A percentile compares a stretch with the other conserved stretches of the same genome.
Conservation (phyloP, 1,139 yeast genomes). For the Saccharomyces hybrid region DNA sequence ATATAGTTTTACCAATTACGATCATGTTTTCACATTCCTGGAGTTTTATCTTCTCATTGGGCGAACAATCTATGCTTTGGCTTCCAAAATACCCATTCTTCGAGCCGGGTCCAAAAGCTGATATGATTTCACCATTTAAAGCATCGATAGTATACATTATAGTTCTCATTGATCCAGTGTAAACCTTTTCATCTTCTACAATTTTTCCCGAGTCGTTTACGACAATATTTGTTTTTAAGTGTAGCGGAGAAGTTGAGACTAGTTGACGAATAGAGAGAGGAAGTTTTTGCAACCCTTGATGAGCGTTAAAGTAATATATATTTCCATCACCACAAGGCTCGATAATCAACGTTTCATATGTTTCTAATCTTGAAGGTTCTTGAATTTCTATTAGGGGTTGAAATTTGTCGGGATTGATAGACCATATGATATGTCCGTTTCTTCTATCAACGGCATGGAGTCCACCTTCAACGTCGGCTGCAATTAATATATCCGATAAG, state of each 20-base stretch:
- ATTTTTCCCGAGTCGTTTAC: constrained; percentile 33
- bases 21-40: constrained; percentile 22
- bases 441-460: constrained; percentile 73
- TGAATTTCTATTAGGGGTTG: constrained; percentile 28
- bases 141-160: constrained; percentile 70
- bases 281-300: constrained; percentile 64
- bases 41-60: constrained; percentile 7
- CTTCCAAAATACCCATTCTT: constrained; percentile 13
- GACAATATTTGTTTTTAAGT: constrained; percentile 37
- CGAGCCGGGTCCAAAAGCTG: constrained; percentile 52
- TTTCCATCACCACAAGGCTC: constrained; percentile 87
- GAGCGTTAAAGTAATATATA: constrained; percentile 76
- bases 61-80: not conserved
- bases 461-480: constrained; percentile 84
- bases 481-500: constrained; percentile 53
- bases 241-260: constrained; percentile 77
- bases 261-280: constrained; percentile 77
- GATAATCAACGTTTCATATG: constrained; percentile 57
- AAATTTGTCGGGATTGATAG: constrained; percentile 41
- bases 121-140: constrained; percentile 66
- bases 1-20: constrained; percentile 40
- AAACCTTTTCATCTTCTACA: constrained; percentile 73
- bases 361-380: constrained; percentile 16
- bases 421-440: constrained; percentile 75
- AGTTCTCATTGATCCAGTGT: constrained; percentile 78